Evolutionary conservation across 805 yeast species (phyloP).

Genomic region (Candida hispaniensis): DNA sequence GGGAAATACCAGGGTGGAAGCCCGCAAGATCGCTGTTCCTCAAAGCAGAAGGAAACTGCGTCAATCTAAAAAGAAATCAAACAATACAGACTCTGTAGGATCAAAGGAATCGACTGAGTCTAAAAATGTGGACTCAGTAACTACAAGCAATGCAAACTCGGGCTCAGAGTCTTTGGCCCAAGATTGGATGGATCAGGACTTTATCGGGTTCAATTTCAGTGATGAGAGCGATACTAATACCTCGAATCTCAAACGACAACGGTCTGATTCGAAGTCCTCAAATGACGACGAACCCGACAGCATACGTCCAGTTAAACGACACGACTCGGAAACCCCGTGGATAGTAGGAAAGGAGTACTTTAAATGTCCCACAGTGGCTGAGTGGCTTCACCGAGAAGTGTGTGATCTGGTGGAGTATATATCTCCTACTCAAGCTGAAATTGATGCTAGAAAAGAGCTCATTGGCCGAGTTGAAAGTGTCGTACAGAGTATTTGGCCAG

Average conservation of each 20-base stretch:
- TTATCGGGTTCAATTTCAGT: constrained; percentile 8
- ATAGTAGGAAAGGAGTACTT: constrained; percentile 67
- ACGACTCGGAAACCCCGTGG: constrained; percentile 52
- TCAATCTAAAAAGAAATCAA: too few relatives aligned
- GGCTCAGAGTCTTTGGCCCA: too few relatives aligned
- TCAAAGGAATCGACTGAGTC: too few relatives aligned
- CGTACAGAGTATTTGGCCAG: constrained; percentile 56
- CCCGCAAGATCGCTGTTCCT: too few relatives aligned
- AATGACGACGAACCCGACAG: constrained; percentile 3
- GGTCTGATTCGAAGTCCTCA: background rate
- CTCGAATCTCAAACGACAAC: background rate
- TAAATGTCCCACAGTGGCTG: constrained; percentile 63
- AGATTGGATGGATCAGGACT: constrained; percentile 13
- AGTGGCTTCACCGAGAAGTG: constrained; percentile 80
- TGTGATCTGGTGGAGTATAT: constrained; percentile 74
- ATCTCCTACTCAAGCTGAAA: constrained; percentile 73
- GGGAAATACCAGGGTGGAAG: too few relatives aligned
- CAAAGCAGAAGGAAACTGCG: too few relatives aligned
- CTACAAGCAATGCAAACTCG: too few relatives aligned
- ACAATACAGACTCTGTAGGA: too few relatives aligned
- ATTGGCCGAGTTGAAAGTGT: constrained; percentile 48
- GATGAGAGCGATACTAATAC: constrained; percentile 3
- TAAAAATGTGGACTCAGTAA: too few relatives aligned
- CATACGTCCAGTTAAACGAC: constrained; percentile 3
- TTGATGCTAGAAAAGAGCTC: constrained; percentile 51